Evolutionary conservation across 2,329 filamentous ascomycete species (phyloP).

Genomic region (Magnaporthiopsis poae): DNA sequence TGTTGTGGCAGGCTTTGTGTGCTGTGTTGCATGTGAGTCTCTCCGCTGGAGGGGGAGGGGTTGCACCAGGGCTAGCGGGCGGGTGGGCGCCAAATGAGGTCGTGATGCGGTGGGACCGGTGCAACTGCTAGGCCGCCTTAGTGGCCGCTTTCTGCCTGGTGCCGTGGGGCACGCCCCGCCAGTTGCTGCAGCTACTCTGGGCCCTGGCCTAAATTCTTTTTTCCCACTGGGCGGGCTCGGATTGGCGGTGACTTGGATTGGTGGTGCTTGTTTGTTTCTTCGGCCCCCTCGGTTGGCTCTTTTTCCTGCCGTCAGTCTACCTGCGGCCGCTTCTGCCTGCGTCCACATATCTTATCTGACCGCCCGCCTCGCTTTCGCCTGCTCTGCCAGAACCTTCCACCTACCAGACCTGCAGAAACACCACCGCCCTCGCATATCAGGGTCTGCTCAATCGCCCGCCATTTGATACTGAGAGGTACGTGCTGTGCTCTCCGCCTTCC

Average conservation of each 20-base stretch:
- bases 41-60: background rate
- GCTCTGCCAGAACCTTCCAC: too few relatives aligned
- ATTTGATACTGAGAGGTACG: too few relatives aligned
- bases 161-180: constrained; percentile 3
- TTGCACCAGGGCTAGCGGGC: background rate
- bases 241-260: background rate
- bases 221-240: background rate
- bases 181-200: constrained; percentile 8
- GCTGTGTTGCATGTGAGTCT: background rate
- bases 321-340: background rate
- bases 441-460: too few relatives aligned
- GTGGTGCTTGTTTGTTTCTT: background rate
- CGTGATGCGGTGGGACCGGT: background rate
- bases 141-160: background rate
- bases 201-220: constrained; percentile 1
- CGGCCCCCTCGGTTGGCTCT: background rate
- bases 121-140: background rate
- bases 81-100: background rate
- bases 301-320: background rate
- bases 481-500: too few relatives aligned
- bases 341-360: background rate
- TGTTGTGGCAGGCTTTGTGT: background rate
- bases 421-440: too few relatives aligned
- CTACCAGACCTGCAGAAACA: too few relatives aligned
- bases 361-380: too few relatives aligned